Base-by-base conservation (phyloP, 345 rosid genomes). In the Punica granatum region DNA sequence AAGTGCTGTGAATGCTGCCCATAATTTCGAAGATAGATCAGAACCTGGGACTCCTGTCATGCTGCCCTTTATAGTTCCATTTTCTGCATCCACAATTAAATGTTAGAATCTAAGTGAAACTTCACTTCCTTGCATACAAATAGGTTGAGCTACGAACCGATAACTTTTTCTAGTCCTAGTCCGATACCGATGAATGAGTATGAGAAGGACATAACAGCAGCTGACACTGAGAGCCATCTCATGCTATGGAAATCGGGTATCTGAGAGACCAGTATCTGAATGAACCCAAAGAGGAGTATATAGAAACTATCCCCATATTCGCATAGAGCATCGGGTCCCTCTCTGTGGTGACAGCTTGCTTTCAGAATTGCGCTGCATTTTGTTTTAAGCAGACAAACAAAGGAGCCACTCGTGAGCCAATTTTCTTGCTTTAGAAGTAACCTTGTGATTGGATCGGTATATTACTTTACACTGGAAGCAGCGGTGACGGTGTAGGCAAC, bases 121-220 rank as follows among this genome's bases (percentile, higher is more conserved):
- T 3, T 33, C 7, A 56, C 32, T 56, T 56, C 34, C 14, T 10
- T 56, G 42, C 11, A 19, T 61, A 36, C 39, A 21, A 37, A 28
- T 15, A 26, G 28, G 41, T 21, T 15, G 43, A 32, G 34, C n/a
- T 61, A 61, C 67, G 4, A 23, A 70, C 73, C 68, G 7, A 70
- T 63, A 19, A 70, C 68, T 64, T 70, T 71, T 30, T 64, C 69
- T 33, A 85, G 0, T 48, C 88, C 92, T 46, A 87, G 92, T 33
- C 67, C 86, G 1, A 85, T 68, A 60, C 90, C 90, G 4, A 77
- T 83, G 65, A 62, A 73, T 34, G 92, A 67, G 75, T 87, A 87
- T 44, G 80, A 34, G 42, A 85, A 82, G 67, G 90, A 87, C 90
- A 85, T 85, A 53, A 70, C 36, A 10, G 90, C 85, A 60, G 92